A percentile compares a stretch with the other conserved stretches of the same genome.
Evolutionary conservation across 2,329 filamentous ascomycete species (phyloP).

Genomic region (Penicillium fuscoglaucum): DNA sequence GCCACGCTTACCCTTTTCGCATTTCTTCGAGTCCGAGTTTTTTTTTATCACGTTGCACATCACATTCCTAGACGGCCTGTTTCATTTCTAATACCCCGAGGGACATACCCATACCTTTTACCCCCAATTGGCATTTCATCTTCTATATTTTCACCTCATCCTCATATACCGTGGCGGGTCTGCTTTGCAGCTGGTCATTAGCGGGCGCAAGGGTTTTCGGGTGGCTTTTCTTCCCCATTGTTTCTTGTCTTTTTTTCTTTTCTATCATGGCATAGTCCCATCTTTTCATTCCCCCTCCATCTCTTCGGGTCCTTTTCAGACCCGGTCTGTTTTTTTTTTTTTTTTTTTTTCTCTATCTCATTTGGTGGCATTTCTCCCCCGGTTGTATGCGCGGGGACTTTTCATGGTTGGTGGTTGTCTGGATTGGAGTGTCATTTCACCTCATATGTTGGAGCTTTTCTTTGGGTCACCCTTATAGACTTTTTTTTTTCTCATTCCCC

Average conservation of each 20-base stretch:
- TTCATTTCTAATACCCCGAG: conserved; percentile 31
- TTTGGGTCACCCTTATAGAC: conserved; percentile 18
- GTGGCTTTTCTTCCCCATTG: conserved; percentile 33
- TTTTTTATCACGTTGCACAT: conserved; percentile 20
- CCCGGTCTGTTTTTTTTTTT: neutral
- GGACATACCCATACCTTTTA: conserved; percentile 16
- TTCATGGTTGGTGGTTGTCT: conserved; percentile 5
- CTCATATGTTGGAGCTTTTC: conserved; percentile 7
- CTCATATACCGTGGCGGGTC: conserved; percentile 30
- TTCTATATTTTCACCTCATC: conserved; percentile 22
- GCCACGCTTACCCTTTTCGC: neutral
- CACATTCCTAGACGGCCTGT: conserved; percentile 29
- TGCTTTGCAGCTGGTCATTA: conserved; percentile 39
- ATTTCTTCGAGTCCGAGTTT: conserved; percentile 11
- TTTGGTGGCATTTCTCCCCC: neutral
- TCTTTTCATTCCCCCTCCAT: conserved; percentile 14
- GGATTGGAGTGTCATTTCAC: conserved; percentile 5
- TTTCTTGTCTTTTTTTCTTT: conserved; percentile 13
- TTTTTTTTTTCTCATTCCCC: conserved; percentile 10
- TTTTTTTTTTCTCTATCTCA: conserved; percentile 1
- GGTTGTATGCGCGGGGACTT: neutral
- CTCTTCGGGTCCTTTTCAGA: neutral
- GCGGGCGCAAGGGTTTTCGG: conserved; percentile 40
- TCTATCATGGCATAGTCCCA: conserved; percentile 19
- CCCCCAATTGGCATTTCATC: conserved; percentile 10